These are phyloP conservation scores for Sporothrix dimorphospora DNA, from an alignment of 2,329 filamentous ascomycete genomes.

Conservation along the genomic window DNA sequence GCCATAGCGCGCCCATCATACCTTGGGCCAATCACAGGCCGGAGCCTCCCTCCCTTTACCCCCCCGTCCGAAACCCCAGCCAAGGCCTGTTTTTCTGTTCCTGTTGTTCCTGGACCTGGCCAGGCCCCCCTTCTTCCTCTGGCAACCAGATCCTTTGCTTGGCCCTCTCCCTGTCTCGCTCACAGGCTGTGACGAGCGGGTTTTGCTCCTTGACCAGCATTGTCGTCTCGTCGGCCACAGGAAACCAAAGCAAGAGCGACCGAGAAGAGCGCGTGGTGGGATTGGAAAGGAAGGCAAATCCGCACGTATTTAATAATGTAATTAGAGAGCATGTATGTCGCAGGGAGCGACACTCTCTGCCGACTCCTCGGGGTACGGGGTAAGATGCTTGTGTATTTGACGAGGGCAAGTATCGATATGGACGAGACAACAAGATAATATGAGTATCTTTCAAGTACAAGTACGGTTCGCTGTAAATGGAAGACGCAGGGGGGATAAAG, in stretches of 20 bases:
- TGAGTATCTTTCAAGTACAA: too few species aligned
- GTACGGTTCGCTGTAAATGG: not conserved
- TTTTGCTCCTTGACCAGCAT: not conserved
- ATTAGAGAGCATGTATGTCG: not conserved
- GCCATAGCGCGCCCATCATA: slow-evolving; percentile 7
- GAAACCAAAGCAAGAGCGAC: not conserved
- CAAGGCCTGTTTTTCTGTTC: slow-evolving; percentile 17
- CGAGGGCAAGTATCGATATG: not conserved
- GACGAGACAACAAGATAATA: too few species aligned
- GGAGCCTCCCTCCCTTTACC: slow-evolving; percentile 6
- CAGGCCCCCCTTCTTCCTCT: not conserved
- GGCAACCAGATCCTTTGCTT: not conserved
- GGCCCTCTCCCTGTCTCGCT: not conserved
- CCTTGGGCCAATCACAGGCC: slow-evolving; percentile 30
- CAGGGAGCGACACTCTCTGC: not conserved
- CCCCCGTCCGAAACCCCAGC: slow-evolving; percentile 36
- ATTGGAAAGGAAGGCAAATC: not conserved
- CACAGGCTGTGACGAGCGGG: not conserved
- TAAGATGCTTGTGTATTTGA: not conserved
- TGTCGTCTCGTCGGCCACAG: not conserved
- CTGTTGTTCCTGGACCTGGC: slow-evolving; percentile 19
- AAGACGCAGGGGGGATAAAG: not conserved
- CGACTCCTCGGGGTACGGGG: not conserved
- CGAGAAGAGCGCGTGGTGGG: not conserved
- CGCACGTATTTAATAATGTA: not conserved